These are phyloP conservation scores for Plantago ovata DNA, from an alignment of 257 asterid species.

Conservation along the genomic window DNA sequence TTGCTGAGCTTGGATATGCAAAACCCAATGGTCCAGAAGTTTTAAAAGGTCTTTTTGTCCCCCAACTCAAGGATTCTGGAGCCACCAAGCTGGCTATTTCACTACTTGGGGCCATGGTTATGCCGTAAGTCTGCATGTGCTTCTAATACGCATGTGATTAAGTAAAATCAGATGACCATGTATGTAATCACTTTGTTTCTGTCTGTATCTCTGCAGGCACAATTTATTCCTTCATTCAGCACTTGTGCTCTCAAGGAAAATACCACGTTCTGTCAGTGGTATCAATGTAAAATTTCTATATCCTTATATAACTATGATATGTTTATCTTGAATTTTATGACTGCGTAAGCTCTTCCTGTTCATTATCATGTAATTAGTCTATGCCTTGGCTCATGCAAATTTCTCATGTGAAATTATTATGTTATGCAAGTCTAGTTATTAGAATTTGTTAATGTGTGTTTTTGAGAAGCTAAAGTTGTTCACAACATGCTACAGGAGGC, in stretches of 20 bases:
- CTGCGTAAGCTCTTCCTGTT: too few species aligned
- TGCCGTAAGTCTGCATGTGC: conserved; percentile 65
- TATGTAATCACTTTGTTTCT: conserved; percentile 7
- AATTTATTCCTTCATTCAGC: conserved; percentile 98
- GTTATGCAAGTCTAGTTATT: background rate
- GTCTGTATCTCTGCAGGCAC: conserved; percentile 51
- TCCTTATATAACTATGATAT: background rate
- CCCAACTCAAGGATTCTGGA: conserved; percentile 80
- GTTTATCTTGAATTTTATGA: too few species aligned
- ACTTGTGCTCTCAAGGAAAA: conserved; percentile 86
- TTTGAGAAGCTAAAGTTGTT: conserved; percentile 22
- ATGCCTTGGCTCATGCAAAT: too few species aligned
- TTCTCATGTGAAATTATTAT: background rate
- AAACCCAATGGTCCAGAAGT: conserved; percentile 71
- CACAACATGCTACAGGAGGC: conserved; percentile 62
- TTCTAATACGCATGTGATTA: background rate
- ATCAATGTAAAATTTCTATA: conserved; percentile 53
- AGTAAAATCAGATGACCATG: background rate
- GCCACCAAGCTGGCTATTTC: conserved; percentile 90
- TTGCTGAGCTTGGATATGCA: conserved; percentile 79
- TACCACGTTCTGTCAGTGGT: conserved; percentile 73
- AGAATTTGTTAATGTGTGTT: too few species aligned
- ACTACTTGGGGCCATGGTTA: conserved; percentile 96
- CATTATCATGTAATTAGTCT: too few species aligned
- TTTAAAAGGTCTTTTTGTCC: conserved; percentile 77